Evolutionary conservation across 306 rosid species (phyloP), one percentile per base, ranked within the genome.

Genomic region (Casuarina equisetifolia): DNA sequence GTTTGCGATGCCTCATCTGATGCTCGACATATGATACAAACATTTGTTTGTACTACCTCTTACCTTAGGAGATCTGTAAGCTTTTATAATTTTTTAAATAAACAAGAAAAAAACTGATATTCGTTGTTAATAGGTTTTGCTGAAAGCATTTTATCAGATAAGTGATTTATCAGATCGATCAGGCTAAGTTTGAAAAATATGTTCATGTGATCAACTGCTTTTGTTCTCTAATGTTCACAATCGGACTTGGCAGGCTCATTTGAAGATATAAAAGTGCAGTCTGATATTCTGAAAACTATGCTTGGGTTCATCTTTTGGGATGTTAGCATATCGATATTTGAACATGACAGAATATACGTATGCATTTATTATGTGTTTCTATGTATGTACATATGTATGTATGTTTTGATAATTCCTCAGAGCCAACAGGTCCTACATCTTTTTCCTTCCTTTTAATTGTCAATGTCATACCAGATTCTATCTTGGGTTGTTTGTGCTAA

Each of bases 91-190:
- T 57, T 52, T 25, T 58, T 78, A 50, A 78, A 42, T n/a, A 25
- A 78, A 3, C 40, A 77, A 49, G 45, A 57, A 13, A 42, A 43
- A n/a, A 20, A 38, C 70, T 72, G 69, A 69, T 44, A 17, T 74
- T 70, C 72, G 70, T 39, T 76, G 35, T 70, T 53, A 15, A 45
- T 72, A 61, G 70, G 58, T 58, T 13, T 3, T 50, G 70, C 25
- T 15, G 70, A 16, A 25, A 25, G 32, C 32, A 25, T 19, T 58
- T 25, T 48, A 5, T 58, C 9, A 38, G 15, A 10, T 25, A 20
- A 16, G 36, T 25, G 50, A 66, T 39, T 66, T 42, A 16, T 62
- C 12, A 38, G 15, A 64, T 40, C 16, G 48, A 64, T 13, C 25
- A 64, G 39, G 19, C 16, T 48, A 66, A 63, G 16, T 64, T 39